A percentile compares a stretch with the other conserved stretches of the same genome.
phyloP scores from a whole-genome alignment of 805 yeast genomes.

The Peterozyma xylosa region DNA sequence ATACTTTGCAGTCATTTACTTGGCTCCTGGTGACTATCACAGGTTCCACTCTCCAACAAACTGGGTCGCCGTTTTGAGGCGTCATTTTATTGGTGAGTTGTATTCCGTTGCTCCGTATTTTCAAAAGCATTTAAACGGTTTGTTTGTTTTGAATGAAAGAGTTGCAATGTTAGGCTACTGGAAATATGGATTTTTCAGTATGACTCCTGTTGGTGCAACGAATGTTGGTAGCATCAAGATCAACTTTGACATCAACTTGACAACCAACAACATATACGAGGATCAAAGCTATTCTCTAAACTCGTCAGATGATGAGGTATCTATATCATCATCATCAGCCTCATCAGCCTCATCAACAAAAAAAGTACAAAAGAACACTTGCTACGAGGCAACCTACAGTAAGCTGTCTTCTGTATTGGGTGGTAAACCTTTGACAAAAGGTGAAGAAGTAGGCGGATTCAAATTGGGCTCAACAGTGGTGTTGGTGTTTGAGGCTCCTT shows the following conservation, averaged over 20 bases:
- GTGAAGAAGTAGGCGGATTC: constrained; percentile 96
- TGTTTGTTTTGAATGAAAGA: constrained; percentile 89
- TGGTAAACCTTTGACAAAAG: constrained; percentile 85
- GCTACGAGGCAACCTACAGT: constrained; percentile 89
- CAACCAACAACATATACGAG: constrained; percentile 71
- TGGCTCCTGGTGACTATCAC: constrained; percentile 98
- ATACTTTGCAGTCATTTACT: constrained; percentile 83
- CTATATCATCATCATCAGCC: background rate
- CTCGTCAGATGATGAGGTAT: background rate
- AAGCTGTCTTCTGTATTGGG: constrained; percentile 69
- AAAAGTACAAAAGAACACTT: constrained; percentile 62
- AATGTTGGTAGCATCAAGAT: constrained; percentile 93
- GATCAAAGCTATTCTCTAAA: constrained; percentile 21
- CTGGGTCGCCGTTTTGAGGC: constrained; percentile 91
- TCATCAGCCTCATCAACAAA: constrained; percentile 11
- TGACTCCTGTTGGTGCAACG: constrained; percentile 99
- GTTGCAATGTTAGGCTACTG: constrained; percentile 93
- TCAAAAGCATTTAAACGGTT: constrained; percentile 77
- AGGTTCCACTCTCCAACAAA: constrained; percentile 92
- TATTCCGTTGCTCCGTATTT: constrained; percentile 96
- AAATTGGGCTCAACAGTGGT: constrained; percentile 96
- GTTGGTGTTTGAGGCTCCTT: constrained; percentile 92
- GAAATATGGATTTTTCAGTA: constrained; percentile 94
- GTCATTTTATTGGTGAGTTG: constrained; percentile 93
- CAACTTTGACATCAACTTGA: constrained; percentile 84